Percentiles rank a stretch among this genome's conserved stretches.
Conservation (phyloP, 1,284 basidiomycete genomes). For the Mycosarcoma mackinlayi region DNA sequence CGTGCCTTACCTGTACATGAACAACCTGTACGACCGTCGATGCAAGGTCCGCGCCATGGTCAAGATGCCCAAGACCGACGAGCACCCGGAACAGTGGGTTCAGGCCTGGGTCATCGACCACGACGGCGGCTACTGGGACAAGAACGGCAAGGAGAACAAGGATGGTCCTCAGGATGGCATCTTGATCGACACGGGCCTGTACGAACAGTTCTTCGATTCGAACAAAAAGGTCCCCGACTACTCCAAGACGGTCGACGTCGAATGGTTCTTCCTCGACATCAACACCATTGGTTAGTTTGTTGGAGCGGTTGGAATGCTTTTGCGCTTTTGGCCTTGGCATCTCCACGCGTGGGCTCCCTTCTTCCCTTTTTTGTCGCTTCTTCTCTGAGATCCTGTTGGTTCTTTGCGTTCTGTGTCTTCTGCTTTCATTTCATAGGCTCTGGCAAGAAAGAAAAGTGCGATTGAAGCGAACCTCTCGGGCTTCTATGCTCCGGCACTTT, state of each 20-base stretch:
- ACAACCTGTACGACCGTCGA: constrained; percentile 44
- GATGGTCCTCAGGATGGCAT: constrained; percentile 16
- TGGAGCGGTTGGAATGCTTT: background rate
- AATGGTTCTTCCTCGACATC: constrained; percentile 53
- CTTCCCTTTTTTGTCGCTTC: background rate
- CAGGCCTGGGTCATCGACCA: constrained; percentile 36
- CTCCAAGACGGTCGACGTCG: constrained; percentile 4
- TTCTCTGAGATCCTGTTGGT: background rate
- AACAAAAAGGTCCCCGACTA: constrained; percentile 7
- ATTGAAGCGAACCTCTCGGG: too few species aligned
- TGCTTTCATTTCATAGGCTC: background rate
- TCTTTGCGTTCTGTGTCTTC: background rate
- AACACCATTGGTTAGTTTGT: constrained; percentile 29
- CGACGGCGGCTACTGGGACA: constrained; percentile 21
- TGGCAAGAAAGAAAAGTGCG: too few species aligned
- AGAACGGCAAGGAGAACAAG: constrained; percentile 1
- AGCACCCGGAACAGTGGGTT: constrained; percentile 30
- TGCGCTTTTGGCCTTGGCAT: background rate
- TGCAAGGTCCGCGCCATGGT: constrained; percentile 47
- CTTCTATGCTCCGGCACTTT: too few species aligned
- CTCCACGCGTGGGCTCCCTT: constrained; percentile 4
- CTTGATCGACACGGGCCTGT: constrained; percentile 31
- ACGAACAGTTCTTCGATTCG: constrained; percentile 28
- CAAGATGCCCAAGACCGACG: constrained; percentile 39
- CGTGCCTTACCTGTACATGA: constrained; percentile 38